A percentile compares a stretch with the other conserved stretches of the same genome.
Evolutionary conservation across 306 rosid species (phyloP).

Genomic region (Ormosia semicastrata): DNA sequence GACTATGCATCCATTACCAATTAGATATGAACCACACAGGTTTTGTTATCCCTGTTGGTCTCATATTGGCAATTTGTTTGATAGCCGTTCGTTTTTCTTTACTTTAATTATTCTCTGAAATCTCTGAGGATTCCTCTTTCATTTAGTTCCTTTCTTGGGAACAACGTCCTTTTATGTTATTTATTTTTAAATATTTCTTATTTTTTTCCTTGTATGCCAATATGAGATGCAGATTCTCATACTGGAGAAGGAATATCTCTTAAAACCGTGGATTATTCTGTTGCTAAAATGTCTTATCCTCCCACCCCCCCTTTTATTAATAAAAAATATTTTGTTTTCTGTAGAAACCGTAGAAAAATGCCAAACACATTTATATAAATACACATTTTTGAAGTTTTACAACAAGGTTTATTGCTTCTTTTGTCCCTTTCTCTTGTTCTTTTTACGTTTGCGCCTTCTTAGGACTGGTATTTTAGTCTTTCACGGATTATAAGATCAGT

Average conservation of each 20-base stretch:
- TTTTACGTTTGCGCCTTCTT: neutral
- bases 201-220: neutral
- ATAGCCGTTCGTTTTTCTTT: neutral
- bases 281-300: constrained; percentile 8
- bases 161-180: neutral
- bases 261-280: neutral
- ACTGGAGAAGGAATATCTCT: constrained; percentile 17
- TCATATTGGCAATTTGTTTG: neutral
- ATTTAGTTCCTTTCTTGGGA: constrained; percentile 11
- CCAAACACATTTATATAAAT: neutral
- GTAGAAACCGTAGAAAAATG: neutral
- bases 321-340: neutral
- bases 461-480: neutral
- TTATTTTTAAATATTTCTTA: neutral
- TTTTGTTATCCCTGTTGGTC: neutral
- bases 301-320: neutral
- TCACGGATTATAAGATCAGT: neutral
- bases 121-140: constrained; percentile 26
- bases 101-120: neutral
- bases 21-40: neutral
- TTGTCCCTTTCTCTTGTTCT: neutral
- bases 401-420: neutral
- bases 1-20: neutral
- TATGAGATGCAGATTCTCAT: neutral
- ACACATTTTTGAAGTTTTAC: neutral